Evolutionary conservation across 306 rosid genomes (phyloP).

Genomic region (Trifolium subterraneum): DNA sequence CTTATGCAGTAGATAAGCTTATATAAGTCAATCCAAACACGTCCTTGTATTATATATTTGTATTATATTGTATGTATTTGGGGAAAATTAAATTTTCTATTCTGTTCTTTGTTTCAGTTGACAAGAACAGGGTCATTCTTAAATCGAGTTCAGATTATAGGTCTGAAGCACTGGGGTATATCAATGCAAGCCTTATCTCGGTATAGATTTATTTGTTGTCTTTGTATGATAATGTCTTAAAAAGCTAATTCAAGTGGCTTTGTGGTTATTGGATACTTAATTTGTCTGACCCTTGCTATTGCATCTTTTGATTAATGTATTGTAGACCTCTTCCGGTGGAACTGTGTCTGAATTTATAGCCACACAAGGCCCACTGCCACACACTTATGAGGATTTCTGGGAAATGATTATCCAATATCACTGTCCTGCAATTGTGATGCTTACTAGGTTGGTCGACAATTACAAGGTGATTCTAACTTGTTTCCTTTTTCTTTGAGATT

Average conservation of each 20-base stretch:
- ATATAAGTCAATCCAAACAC: neutral
- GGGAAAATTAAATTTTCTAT: slow-evolving; percentile 12
- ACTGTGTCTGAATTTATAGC: slow-evolving; percentile 77
- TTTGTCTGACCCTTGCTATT: slow-evolving; percentile 43
- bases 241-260: neutral
- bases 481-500: neutral
- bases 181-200: slow-evolving; percentile 86
- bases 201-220: slow-evolving; percentile 43
- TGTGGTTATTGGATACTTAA: slow-evolving; percentile 10
- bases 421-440: slow-evolving; percentile 91
- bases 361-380: slow-evolving; percentile 94
- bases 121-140: slow-evolving; percentile 72
- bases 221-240: slow-evolving; percentile 14
- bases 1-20: neutral
- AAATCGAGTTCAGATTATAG: slow-evolving; percentile 77
- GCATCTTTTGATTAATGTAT: slow-evolving; percentile 37
- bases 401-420: slow-evolving; percentile 82
- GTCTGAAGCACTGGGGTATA: slow-evolving; percentile 78
- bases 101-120: slow-evolving; percentile 62
- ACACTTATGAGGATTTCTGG: slow-evolving; percentile 97
- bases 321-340: slow-evolving; percentile 63
- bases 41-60: neutral
- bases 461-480: slow-evolving; percentile 61
- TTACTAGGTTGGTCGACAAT: slow-evolving; percentile 82
- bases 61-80: neutral